Conservation (phyloP, 1,139 yeast species). For the Candida albicans region DNA sequence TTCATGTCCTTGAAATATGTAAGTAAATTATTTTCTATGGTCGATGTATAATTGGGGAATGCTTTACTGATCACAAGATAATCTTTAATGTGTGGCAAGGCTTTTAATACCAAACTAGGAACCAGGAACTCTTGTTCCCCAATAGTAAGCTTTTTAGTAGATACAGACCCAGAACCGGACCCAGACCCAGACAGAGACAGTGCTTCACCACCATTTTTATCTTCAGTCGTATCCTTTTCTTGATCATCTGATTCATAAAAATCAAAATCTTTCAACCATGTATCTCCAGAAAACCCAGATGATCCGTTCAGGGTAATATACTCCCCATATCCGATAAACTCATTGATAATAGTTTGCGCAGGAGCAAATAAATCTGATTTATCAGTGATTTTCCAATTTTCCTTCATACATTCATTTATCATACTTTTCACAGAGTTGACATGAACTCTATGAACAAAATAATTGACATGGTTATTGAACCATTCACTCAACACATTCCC, state of each 20-base stretch:
- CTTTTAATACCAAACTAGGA: slow-evolving; percentile 39
- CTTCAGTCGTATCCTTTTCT: slow-evolving; percentile 5
- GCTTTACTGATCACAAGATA: slow-evolving; percentile 50
- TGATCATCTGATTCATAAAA: slow-evolving; percentile 19
- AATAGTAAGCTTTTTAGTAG: slow-evolving; percentile 33
- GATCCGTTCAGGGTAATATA: slow-evolving; percentile 35
- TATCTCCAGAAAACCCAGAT: slow-evolving; percentile 30
- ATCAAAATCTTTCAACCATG: slow-evolving; percentile 50
- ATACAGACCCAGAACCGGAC: not conserved
- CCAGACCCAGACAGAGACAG: not conserved
- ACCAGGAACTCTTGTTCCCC: slow-evolving; percentile 41
- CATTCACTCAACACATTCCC: slow-evolving; percentile 60
- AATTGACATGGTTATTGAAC: slow-evolving; percentile 63
- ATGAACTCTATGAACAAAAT: slow-evolving; percentile 60
- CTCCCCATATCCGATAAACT: slow-evolving; percentile 52
- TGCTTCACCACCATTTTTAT: slow-evolving; percentile 2
- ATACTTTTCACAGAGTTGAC: slow-evolving; percentile 48
- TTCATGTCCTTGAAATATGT: slow-evolving; percentile 57
- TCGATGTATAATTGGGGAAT: slow-evolving; percentile 41
- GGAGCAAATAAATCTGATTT: slow-evolving; percentile 27
- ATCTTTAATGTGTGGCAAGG: slow-evolving; percentile 43
- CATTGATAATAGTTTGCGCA: slow-evolving; percentile 55
- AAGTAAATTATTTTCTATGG: slow-evolving; percentile 43
- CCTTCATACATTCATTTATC: slow-evolving; percentile 57
- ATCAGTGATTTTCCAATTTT: slow-evolving; percentile 73